Base-by-base conservation (phyloP, 163 green algal species). In the Volvox carteri region DNA sequence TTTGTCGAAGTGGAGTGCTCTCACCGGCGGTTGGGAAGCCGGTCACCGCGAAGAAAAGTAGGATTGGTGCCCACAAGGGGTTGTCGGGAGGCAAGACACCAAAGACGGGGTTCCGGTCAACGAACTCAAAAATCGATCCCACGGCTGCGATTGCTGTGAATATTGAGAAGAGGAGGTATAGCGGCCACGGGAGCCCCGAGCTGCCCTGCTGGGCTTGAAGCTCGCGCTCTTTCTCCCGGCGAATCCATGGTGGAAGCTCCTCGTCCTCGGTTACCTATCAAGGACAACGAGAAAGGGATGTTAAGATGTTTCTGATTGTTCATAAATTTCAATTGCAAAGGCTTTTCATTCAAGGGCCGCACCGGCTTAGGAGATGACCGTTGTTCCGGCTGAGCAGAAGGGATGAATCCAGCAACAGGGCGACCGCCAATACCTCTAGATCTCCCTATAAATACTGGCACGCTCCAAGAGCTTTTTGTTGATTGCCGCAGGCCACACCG, bases 71-170 rank as follows among this genome's bases (percentile, higher is more conserved):
- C 91, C 95, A 97, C 33, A 96, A 46, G 0, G 90, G 89, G 84
- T 65, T 95, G 42, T 96, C 93, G 2, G 95, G 92, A 33, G 91
- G 73, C 0, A 97, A 85, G 18, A 90, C 86, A 19, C 95, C 94
- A 90, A 97, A 97, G 41, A 97, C 90, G 25, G 95, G 79, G 72
- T 97, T 97, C 48, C 92, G 73, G 77, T 95, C 93, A 18, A 88
- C 44, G 58, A 94, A 96, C 91, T 98, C 96, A 90, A 97, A 98
- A 41, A 96, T 89, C 18, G 93, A 96, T 28, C 95, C 95, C 0
- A 95, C 94, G 11, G 95, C 92, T 7, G 95, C 95, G 67, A 96
- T 96, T 42, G 93, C 87, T 0, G 94, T 85, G 28, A 97, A 92
- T 41, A 79, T 74, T 25, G 91, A 95, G 37, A 91, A 75, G 16